phyloP scores from a whole-genome alignment of 225 moss, liverwort and hornwort species.

The Physcomitrium patens region DNA sequence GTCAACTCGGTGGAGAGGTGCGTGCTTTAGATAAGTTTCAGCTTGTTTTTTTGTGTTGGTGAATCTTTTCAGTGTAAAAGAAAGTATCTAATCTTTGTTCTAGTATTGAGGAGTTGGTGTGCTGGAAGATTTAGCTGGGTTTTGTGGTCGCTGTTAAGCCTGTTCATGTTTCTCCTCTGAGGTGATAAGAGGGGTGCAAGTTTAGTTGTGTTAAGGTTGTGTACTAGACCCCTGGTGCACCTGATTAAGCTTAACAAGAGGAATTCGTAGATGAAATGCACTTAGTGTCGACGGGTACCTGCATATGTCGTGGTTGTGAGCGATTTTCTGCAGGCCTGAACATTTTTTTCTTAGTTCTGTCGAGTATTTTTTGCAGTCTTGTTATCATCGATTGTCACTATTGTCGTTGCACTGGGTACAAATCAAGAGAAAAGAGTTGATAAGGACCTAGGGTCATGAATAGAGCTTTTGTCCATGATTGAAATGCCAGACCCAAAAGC shows the following conservation, averaged over 20 bases:
- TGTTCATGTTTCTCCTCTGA: not conserved
- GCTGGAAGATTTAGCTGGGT: not conserved
- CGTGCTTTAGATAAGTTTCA: constrained; percentile 11
- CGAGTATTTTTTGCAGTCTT: not conserved
- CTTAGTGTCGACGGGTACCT: constrained; percentile 34
- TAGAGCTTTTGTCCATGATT: constrained; percentile 33
- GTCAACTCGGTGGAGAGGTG: constrained; percentile 99
- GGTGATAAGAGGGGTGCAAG: not conserved
- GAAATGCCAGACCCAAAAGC: constrained; percentile 40
- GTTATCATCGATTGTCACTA: constrained; percentile 10
- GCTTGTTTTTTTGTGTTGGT: not conserved
- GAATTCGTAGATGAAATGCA: constrained; percentile 47
- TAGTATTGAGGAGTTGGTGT: not conserved
- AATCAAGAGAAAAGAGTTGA: constrained; percentile 5
- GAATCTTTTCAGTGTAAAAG: not conserved
- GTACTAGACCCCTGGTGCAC: not conserved
- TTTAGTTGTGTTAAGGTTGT: constrained; percentile 16
- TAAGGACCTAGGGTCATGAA: constrained; percentile 41
- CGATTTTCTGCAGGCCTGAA: constrained; percentile 41
- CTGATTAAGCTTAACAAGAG: not conserved
- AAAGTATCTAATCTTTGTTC: not conserved
- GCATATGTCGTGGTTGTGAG: constrained; percentile 30
- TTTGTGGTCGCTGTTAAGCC: not conserved
- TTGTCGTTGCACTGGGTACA: not conserved
- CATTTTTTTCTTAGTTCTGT: constrained; percentile 36